Percentiles rank a stretch among this genome's conserved stretches.
Evolutionary conservation across 2,329 filamentous ascomycete genomes (phyloP).

Genomic region (Phoma sp.): DNA sequence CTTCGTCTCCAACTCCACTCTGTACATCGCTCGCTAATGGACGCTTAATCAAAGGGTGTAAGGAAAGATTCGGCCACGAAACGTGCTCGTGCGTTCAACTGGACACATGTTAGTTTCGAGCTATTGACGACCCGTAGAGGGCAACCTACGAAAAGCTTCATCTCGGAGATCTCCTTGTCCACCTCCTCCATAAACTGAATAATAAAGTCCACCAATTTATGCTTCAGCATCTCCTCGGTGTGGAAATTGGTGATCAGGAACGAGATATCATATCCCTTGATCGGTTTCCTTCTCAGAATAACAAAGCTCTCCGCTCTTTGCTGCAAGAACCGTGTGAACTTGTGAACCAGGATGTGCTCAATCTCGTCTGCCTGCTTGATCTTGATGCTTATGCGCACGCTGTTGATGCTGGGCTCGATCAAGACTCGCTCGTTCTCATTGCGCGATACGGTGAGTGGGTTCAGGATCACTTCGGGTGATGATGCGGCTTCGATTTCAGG

Average conservation of each 20-base stretch:
- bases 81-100: slow-evolving; percentile 95
- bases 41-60: slow-evolving; percentile 66
- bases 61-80: slow-evolving; percentile 99
- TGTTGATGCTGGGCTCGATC: slow-evolving; percentile 97
- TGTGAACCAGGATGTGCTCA: slow-evolving; percentile 96
- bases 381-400: slow-evolving; percentile 94
- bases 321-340: slow-evolving; percentile 96
- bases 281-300: slow-evolving; percentile 91
- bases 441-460: slow-evolving; percentile 86
- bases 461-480: slow-evolving; percentile 92
- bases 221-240: slow-evolving; percentile 97
- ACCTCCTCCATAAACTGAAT: slow-evolving; percentile 99
- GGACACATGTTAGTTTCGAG: slow-evolving; percentile 41
- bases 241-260: slow-evolving; percentile 99
- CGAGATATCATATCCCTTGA: slow-evolving; percentile 98
- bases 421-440: slow-evolving; percentile 98
- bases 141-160: slow-evolving; percentile 94
- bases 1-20: not conserved
- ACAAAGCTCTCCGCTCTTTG: slow-evolving; percentile 98
- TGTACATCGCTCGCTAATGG: slow-evolving; percentile 19
- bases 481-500: slow-evolving; percentile 94
- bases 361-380: slow-evolving; percentile 99
- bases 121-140: not conserved
- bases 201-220: slow-evolving; percentile 98
- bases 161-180: slow-evolving; percentile 99